Evolutionary conservation across 106 monocot genomes (phyloP).

Genomic region (Acorus calamus): DNA sequence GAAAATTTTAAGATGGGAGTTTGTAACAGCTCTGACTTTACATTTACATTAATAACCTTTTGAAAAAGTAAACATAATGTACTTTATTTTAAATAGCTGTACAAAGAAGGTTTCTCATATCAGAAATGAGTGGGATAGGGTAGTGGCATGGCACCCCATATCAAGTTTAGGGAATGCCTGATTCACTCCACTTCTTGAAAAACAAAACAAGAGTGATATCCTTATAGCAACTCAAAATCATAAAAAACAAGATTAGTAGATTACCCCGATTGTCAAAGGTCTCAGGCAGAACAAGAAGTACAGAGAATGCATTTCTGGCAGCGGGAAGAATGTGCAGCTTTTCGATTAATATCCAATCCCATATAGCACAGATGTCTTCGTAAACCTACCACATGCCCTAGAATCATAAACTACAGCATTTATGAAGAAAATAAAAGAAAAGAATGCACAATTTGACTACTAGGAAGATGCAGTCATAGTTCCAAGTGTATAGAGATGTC

Average conservation of each 20-base stretch:
- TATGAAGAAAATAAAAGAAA: background rate
- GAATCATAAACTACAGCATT: background rate
- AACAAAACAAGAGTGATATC: background rate
- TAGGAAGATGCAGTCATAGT: no score
- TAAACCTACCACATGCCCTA: conserved; percentile 37
- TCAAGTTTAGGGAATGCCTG: no score
- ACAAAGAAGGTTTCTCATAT: no score
- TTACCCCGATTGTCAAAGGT: conserved; percentile 87
- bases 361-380: conserved; percentile 73
- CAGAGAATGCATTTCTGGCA: conserved; percentile 59
- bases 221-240: background rate
- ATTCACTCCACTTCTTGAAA: no score
- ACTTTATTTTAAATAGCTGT: no score
- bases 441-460: background rate
- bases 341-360: conserved; percentile 92
- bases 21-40: no score
- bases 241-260: background rate
- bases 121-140: no score
- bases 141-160: no score
- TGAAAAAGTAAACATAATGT: no score
- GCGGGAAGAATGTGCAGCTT: conserved; percentile 55
- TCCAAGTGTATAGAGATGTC: no score
- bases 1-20: no score
- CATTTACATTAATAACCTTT: no score
- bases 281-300: conserved; percentile 77